A percentile compares a stretch with the other conserved stretches of the same genome.
Evolutionary conservation across 805 yeast species (phyloP).

Genomic region (Candida patagonica): DNA sequence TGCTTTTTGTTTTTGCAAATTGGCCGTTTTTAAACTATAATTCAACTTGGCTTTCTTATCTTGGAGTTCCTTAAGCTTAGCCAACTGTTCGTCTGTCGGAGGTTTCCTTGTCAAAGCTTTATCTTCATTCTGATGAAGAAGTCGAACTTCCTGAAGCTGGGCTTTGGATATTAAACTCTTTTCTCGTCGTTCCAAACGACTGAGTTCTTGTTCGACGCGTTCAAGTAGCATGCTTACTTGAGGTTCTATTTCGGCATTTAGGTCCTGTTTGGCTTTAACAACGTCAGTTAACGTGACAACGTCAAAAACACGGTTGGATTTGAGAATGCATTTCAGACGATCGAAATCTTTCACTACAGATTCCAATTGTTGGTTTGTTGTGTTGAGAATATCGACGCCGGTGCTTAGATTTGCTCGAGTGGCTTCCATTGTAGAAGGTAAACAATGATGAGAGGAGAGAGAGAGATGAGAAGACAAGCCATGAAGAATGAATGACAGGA

Average conservation of each 20-base stretch:
- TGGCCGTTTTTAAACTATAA: slow-evolving; percentile 16
- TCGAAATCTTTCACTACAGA: slow-evolving; percentile 16
- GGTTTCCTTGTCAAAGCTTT: slow-evolving; percentile 6
- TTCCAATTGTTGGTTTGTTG: slow-evolving; percentile 5
- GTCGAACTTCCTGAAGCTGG: slow-evolving; percentile 22
- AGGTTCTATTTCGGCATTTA: slow-evolving; percentile 23
- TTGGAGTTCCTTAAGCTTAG: slow-evolving; percentile 13
- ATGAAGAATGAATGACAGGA: background rate
- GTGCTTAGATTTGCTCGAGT: slow-evolving; percentile 1
- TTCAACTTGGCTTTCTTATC: slow-evolving; percentile 16
- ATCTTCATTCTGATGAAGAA: slow-evolving; percentile 13
- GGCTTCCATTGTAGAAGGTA: background rate
- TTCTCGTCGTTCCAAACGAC: slow-evolving; percentile 21
- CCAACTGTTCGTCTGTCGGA: slow-evolving; percentile 11
- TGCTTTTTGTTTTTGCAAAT: slow-evolving; percentile 17
- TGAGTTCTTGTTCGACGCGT: slow-evolving; percentile 18
- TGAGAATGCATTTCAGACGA: slow-evolving; percentile 16
- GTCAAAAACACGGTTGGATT: slow-evolving; percentile 21
- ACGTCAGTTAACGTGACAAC: slow-evolving; percentile 24
- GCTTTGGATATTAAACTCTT: slow-evolving; percentile 20
- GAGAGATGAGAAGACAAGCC: background rate
- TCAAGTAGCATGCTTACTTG: slow-evolving; percentile 19
- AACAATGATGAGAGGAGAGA: background rate
- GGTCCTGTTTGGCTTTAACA: slow-evolving; percentile 14
- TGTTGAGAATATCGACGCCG: slow-evolving; percentile 5